A percentile compares a stretch with the other conserved stretches of the same genome.
Conservation (phyloP, 208 protist genomes). For the Leptomonas pyrrhocoris region DNA sequence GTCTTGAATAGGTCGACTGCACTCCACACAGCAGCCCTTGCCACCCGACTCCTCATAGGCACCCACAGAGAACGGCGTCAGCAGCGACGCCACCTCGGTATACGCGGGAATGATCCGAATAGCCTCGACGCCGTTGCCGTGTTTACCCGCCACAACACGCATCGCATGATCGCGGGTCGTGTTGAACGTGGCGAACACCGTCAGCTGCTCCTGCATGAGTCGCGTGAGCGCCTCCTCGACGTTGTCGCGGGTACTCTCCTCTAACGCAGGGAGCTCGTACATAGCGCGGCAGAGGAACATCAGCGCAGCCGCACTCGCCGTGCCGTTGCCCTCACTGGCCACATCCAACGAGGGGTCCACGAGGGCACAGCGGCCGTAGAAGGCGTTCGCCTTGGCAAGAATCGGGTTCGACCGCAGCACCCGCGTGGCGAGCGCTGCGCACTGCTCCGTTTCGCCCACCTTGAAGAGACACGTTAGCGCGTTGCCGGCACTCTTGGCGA, state of each 20-base stretch:
- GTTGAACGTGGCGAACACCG: conserved; percentile 8
- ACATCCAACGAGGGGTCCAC: conserved; percentile 24
- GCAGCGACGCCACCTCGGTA: conserved; percentile 43
- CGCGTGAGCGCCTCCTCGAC: conserved; percentile 32
- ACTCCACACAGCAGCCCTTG: conserved; percentile 54
- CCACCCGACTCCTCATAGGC: conserved; percentile 61
- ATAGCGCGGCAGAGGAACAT: conserved; percentile 78
- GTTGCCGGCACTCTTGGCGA: conserved; percentile 83
- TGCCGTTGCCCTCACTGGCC: conserved; percentile 15
- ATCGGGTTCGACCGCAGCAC: conserved; percentile 68
- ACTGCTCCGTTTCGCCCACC: conserved; percentile 41
- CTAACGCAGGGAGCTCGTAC: conserved; percentile 65
- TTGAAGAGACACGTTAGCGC: conserved; percentile 83
- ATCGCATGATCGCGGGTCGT: conserved; percentile 28
- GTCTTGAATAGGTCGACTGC: conserved; percentile 31
- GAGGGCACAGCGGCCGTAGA: conserved; percentile 65
- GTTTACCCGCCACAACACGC: conserved; percentile 8
- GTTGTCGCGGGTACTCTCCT: conserved; percentile 31
- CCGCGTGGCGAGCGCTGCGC: conserved; percentile 45
- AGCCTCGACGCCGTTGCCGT: conserved; percentile 62
- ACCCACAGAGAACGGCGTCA: conserved; percentile 68
- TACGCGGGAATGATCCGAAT: conserved; percentile 37
- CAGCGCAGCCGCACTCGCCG: conserved; percentile 33
- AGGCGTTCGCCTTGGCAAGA: conserved; percentile 84
- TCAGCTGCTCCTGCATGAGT: conserved; percentile 22